These are phyloP conservation scores for Wickerhamomyces silvicola DNA, from an alignment of 805 yeast species.

Conservation along the genomic window DNA sequence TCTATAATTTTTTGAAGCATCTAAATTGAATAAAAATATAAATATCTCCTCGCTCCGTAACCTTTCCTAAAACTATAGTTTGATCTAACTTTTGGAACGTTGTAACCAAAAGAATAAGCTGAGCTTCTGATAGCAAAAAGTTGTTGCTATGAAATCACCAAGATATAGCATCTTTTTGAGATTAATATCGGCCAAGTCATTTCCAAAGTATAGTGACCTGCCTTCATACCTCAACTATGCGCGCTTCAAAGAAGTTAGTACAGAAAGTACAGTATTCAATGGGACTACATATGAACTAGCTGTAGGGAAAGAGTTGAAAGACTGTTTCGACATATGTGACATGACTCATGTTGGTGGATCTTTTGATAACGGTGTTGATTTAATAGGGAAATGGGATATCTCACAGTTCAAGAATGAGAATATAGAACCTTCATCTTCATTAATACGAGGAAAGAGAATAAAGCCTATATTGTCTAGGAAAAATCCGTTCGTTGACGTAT, in stretches of 20 bases:
- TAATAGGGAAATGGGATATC: constrained; percentile 17
- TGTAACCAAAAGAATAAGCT: too few relatives aligned
- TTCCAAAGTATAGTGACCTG: too few relatives aligned
- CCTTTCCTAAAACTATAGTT: too few relatives aligned
- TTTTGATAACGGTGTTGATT: constrained; percentile 21
- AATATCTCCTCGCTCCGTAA: too few relatives aligned
- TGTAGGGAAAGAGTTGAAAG: constrained; percentile 8
- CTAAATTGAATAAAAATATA: too few relatives aligned
- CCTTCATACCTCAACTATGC: constrained; percentile 14
- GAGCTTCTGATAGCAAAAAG: neutral
- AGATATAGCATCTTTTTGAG: too few relatives aligned
- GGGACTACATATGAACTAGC: constrained; percentile 22
- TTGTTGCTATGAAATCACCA: too few relatives aligned
- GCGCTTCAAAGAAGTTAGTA: constrained; percentile 8
- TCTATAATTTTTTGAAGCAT: too few relatives aligned
- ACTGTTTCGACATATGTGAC: constrained; percentile 2
- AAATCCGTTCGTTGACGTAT: constrained; percentile 9
- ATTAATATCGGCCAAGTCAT: too few relatives aligned
- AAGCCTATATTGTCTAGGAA: constrained; percentile 8
- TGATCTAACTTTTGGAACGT: too few relatives aligned
- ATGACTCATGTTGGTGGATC: constrained; percentile 19
- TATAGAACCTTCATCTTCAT: neutral
- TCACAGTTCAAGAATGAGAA: neutral
- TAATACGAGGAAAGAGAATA: constrained; percentile 5
- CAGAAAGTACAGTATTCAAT: constrained; percentile 17